Evolutionary conservation across 1,284 basidiomycete species (phyloP), one percentile per base, ranked within the genome.

Genomic region (Cryptococcus sp.): DNA sequence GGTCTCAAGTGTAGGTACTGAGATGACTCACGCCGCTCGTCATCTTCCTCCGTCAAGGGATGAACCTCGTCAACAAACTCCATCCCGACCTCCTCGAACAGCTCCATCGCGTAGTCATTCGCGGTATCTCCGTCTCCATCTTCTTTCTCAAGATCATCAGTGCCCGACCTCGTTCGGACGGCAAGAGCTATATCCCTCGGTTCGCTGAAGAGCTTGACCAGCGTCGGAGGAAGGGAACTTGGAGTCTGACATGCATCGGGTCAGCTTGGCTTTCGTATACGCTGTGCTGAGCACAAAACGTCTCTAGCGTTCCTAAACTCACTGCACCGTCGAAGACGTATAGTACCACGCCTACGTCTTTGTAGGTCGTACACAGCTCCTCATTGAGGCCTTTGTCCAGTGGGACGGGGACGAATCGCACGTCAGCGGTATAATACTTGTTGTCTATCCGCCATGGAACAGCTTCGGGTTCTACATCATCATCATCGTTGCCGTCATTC

Each of bases 381-480:
- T 54, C 45, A 17, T 54, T 48, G 16, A 57, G 11, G 1, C 49
- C 40, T 20, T 45, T 48, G 38, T 38, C 27, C 22, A 59, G 23
- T 5, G 56, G 45, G 16, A 44, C 20, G 13, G 41, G 13, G 13
- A 58, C 80, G 69, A 93, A 89, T 56, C 86, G 83, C 6, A 93
- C 87, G 54, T 84, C 78, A 4, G 91, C 91, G 13, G 86, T 84
- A 78, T 93, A 93, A 77, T 93, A 93, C 75, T 86, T 88, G 81
- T 93, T 93, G 59, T 81, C 80, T 60, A 93, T 89, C 35, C 82
- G 87, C 89, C 90, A 93, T 15, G 86, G 86, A 38, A 88, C 76
- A 1, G 20, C 20, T 13, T 54, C 53, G 45, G 50, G 55, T 1
- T 59, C 53, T 20, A 40, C 48, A 38, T 31, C 7, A 25, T 40